Percentiles rank a stretch among this genome's conserved stretches.
Evolutionary conservation across 345 rosid genomes (phyloP).

Genomic region (Pistacia integerrima): DNA sequence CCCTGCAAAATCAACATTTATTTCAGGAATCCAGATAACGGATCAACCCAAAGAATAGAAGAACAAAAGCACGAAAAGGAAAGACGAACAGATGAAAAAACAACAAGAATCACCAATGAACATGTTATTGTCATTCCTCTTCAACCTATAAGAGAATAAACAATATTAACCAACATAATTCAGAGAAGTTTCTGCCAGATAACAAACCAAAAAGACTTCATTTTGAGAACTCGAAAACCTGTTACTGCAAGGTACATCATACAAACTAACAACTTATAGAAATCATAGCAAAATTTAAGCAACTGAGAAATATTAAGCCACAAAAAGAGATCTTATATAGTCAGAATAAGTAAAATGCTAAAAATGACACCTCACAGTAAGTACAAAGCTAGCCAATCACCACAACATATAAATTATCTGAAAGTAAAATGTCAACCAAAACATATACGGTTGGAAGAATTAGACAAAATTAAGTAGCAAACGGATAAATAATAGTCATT

Average conservation of each 20-base stretch:
- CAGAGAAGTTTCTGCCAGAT: constrained; percentile 22
- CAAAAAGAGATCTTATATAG: not conserved
- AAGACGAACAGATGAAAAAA: constrained; percentile 12
- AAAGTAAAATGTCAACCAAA: not conserved
- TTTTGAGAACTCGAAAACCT: constrained; percentile 24
- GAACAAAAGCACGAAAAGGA: not conserved
- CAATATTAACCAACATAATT: constrained; percentile 17
- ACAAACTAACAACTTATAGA: constrained; percentile 16
- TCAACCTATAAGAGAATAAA: constrained; percentile 35
- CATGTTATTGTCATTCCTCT: constrained; percentile 17
- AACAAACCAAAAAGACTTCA: constrained; percentile 13
- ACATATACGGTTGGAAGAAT: not conserved
- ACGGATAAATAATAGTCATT: not conserved
- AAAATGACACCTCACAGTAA: not conserved
- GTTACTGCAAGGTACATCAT: constrained; percentile 20
- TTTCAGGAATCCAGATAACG: constrained; percentile 34
- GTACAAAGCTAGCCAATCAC: not conserved
- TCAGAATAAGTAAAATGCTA: not conserved
- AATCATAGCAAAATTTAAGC: not conserved
- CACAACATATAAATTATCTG: not conserved
- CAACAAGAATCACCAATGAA: constrained; percentile 10
- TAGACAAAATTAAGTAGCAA: not conserved
- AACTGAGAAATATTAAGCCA: not conserved
- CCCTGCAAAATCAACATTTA: constrained; percentile 74
- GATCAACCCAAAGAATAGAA: constrained; percentile 28